These are phyloP conservation scores for Oryza glaberrima DNA, from an alignment of 176 grass and related monocot species.

Conservation along the genomic window DNA sequence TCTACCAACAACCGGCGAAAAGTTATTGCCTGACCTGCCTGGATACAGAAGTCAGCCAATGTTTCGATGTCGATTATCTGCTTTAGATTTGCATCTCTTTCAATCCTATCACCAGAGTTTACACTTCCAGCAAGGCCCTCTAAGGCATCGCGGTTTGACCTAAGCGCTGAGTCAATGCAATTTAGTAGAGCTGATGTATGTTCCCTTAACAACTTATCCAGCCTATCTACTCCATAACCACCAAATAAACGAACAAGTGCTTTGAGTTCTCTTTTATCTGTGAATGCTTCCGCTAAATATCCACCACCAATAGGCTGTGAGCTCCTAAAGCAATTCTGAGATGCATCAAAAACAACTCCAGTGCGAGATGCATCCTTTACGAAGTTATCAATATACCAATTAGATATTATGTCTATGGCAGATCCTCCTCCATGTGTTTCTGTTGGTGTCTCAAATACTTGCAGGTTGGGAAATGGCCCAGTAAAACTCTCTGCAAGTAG, in stretches of 20 bases:
- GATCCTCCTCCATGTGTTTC: conserved; percentile 76
- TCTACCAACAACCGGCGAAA: conserved; percentile 86
- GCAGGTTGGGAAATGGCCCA: conserved; percentile 77
- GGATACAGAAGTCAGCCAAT: conserved; percentile 83
- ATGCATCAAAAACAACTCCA: conserved; percentile 68
- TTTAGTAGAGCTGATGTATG: conserved; percentile 89
- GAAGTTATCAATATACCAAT: conserved; percentile 94
- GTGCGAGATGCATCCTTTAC: conserved; percentile 74
- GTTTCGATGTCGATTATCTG: conserved; percentile 93
- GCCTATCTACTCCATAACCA: conserved; percentile 87
- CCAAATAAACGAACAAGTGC: conserved; percentile 87
- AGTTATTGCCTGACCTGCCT: conserved; percentile 91
- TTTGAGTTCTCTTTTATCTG: conserved; percentile 86
- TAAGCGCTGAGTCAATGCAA: conserved; percentile 86
- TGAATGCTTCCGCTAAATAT: conserved; percentile 84
- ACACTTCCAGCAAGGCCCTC: conserved; percentile 87
- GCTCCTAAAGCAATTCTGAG: conserved; percentile 77
- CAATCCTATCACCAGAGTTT: conserved; percentile 85
- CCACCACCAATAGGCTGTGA: conserved; percentile 68
- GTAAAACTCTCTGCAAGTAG: conserved; percentile 81
- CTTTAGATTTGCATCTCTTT: conserved; percentile 92
- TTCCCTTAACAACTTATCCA: conserved; percentile 84
- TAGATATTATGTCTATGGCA: conserved; percentile 77
- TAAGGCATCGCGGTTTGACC: conserved; percentile 82
- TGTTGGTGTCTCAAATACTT: conserved; percentile 75